A percentile compares a stretch with the other conserved stretches of the same genome.
These are phyloP conservation scores for Tricholoma furcatifolium DNA, from an alignment of 768 basidiomycete genomes.

Conservation along the genomic window DNA sequence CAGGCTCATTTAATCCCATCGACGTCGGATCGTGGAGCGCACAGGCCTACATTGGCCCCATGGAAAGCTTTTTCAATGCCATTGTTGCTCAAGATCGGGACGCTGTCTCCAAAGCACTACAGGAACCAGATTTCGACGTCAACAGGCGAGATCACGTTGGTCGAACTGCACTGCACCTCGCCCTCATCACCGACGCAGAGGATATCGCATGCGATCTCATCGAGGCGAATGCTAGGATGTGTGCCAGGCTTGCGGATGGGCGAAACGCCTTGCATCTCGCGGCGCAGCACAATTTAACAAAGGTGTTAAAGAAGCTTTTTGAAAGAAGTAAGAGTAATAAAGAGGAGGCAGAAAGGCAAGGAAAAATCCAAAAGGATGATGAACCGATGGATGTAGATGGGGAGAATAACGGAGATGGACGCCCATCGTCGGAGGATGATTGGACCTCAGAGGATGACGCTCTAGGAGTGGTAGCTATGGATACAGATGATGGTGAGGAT, in stretches of 20 bases:
- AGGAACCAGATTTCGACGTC: constrained; percentile 39
- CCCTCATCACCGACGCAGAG: constrained; percentile 43
- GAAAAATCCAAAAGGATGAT: background rate
- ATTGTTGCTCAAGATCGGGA: constrained; percentile 45
- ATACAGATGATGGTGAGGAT: too few species aligned
- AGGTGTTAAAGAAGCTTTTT: constrained; percentile 48
- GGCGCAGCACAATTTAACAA: constrained; percentile 42
- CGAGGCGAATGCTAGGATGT: constrained; percentile 55
- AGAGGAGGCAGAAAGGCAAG: constrained; percentile 22
- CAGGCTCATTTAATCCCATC: constrained; percentile 65
- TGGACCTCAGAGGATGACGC: constrained; percentile 47
- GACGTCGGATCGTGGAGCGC: constrained; percentile 66
- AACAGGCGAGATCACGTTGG: constrained; percentile 62
- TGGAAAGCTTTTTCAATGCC: constrained; percentile 55
- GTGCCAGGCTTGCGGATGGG: constrained; percentile 56
- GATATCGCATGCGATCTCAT: constrained; percentile 52
- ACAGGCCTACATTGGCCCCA: constrained; percentile 56
- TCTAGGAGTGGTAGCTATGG: constrained; percentile 18
- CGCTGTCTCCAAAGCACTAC: constrained; percentile 37
- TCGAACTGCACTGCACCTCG: constrained; percentile 55
- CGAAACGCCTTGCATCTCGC: constrained; percentile 56
- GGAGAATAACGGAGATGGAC: constrained; percentile 13
- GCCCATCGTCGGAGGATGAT: constrained; percentile 47
- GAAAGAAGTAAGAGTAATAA: constrained; percentile 45
- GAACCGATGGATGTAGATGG: background rate